phyloP scores from a whole-genome alignment of 2,329 filamentous ascomycete genomes.

The Colletotrichum tropicicola region DNA sequence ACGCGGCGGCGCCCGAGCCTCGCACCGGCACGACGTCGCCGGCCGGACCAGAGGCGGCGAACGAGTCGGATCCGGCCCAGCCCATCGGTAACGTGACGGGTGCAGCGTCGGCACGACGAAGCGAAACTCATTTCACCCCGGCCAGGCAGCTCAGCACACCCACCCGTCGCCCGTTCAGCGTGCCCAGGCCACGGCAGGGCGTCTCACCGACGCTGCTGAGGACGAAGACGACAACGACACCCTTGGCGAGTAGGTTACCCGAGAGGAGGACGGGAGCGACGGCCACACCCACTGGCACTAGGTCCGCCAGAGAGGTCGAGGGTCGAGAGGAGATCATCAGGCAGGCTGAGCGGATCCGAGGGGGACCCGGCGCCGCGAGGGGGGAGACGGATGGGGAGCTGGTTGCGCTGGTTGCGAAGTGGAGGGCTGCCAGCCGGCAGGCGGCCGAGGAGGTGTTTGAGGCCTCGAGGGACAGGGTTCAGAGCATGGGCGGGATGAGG shows the following conservation, averaged over 20 bases:
- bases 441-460: slow-evolving; percentile 31
- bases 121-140: background rate
- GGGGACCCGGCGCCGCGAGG: background rate
- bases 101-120: background rate
- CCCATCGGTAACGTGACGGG: background rate
- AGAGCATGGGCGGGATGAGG: slow-evolving; percentile 20
- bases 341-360: slow-evolving; percentile 17
- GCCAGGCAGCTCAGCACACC: slow-evolving; percentile 5
- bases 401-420: slow-evolving; percentile 26
- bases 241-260: background rate
- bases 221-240: background rate
- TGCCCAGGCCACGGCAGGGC: background rate
- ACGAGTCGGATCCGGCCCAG: background rate
- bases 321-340: slow-evolving; percentile 25
- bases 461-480: slow-evolving; percentile 10
- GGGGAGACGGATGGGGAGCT: slow-evolving; percentile 21
- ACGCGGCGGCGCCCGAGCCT: background rate
- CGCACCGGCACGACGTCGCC: background rate
- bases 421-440: slow-evolving; percentile 27
- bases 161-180: slow-evolving; percentile 15
- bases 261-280: background rate
- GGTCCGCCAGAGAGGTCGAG: slow-evolving; percentile 4
- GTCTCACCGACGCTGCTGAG: background rate
- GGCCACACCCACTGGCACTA: background rate
- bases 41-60: background rate